Base-by-base conservation (phyloP, 2,329 filamentous ascomycete genomes). In the Ampelomyces quisqualis region DNA sequence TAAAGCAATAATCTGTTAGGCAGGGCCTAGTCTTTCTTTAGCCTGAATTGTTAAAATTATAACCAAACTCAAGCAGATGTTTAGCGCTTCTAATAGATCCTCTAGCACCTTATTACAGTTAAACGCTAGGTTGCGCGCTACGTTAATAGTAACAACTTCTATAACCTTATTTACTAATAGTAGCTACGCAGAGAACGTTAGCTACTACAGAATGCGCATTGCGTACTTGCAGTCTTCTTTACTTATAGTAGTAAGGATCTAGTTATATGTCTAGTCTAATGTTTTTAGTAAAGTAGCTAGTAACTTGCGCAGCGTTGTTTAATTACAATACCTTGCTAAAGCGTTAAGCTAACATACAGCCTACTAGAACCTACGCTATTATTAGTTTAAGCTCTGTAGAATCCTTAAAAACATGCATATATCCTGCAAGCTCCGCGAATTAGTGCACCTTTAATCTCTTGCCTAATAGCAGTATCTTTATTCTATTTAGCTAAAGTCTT, bases 21-120 rank as follows among this genome's bases (percentile, higher is more conserved):
- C 13, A 22, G 39, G 10, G 26, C 28, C 11, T 37, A 2, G 4
- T 10, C 11, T 28, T 22, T 21, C 11, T 2, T 50, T 24, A 19
- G 29, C 17, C 15, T 38, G 17, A 14, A 23, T 38, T 18, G 43
- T 47, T 11, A 43, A 38, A 1, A 64, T 42, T 19, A 51, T 63
- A 18, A 68, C 48, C 1, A 69, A 50, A 47, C 60, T 67, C 0
- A 58, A 58, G 36, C 62, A 69, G 32, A 67, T 58, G 20, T 48
- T 40, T n/a, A 65, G 33, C 14, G 45, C 54, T 26, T 66, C 64
- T 21, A 52, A 33, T 1, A 64, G 64, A 34, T 70, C 66, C 35
- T 61, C 51, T 20, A 70, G 38, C 17, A 68, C 51, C 26, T 62
- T 53, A 23, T 70, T 55, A 6, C 51, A 47, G 18, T 71, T 55